Base-by-base conservation (phyloP, 768 basidiomycete genomes). In the Tylopilus rubrobrunneus region DNA sequence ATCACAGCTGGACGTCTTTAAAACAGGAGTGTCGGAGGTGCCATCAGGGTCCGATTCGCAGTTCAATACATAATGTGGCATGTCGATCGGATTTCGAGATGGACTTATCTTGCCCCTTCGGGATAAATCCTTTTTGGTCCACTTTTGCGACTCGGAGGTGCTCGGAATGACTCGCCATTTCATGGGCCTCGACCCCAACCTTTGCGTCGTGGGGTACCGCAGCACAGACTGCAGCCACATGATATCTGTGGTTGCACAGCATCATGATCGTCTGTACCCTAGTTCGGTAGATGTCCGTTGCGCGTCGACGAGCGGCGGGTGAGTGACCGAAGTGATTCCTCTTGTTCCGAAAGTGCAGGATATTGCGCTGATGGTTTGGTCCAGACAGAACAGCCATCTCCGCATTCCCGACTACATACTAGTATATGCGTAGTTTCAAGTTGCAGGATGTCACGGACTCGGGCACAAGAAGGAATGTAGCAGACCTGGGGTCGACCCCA, bases 171-270 rank as follows among this genome's bases (percentile, higher is more conserved):
- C 79, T 82, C 51, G 81, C 78, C 46, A 75, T 67, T 60, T 78
- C 74, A 55, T 89, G 86, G 10, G 84, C 79, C 56, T 73, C 75
- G 11, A 81, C 76, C 7, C 84, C 78, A 3, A 87, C 78, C 43
- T 72, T 74, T 19, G 76, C 61, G 60, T 88, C 87, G 50, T 69
- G 63, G 31, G 60, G 56, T 7, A 83, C 79, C 10, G 77, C 84
- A 33, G 78, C 79, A 14, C 78, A 76, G 34, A 89, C 74, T 8
- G 86, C 87, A 12, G 75, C 76, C 37, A 88, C 77, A 50, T 85
- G 73, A 66, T 81, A 89, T 36, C 87, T 77, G 49, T 74, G 70
- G 67, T 89, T 89, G 65, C 78, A 77, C 17, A 88, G 67, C 86
- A n/a, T n/a, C n/a, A n/a, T n/a, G n/a, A 88, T 84, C 87, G 88